Conservation (phyloP, 768 basidiomycete genomes). For the Hortiboletus flavorubellus region DNA sequence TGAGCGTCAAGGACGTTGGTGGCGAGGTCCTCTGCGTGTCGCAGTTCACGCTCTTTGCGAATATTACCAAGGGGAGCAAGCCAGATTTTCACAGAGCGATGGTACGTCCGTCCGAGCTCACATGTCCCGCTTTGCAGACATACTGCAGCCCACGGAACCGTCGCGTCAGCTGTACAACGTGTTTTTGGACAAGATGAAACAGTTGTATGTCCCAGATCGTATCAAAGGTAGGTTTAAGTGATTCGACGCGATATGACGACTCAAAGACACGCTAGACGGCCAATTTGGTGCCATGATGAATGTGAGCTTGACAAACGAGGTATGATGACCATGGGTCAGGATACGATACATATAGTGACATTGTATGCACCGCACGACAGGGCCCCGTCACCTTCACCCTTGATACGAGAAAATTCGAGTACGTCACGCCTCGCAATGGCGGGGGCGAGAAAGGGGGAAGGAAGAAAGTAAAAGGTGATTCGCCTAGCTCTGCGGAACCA, state of each 20-base stretch:
- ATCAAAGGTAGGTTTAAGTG: slow-evolving; percentile 59
- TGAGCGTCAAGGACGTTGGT: slow-evolving; percentile 79
- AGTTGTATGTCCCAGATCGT: slow-evolving; percentile 67
- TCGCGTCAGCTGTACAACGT: slow-evolving; percentile 68
- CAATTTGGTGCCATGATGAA: slow-evolving; percentile 96
- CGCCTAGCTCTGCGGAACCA: slow-evolving; percentile 4
- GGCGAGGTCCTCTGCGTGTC: slow-evolving; percentile 94
- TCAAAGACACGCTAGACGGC: slow-evolving; percentile 57
- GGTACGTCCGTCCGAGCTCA: slow-evolving; percentile 44
- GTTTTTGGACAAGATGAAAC: slow-evolving; percentile 66
- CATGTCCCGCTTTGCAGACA: neutral
- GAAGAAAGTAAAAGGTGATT: slow-evolving; percentile 5
- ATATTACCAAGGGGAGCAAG: slow-evolving; percentile 83
- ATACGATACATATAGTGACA: neutral
- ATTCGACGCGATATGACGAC: neutral
- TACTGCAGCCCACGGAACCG: slow-evolving; percentile 54
- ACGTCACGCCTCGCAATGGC: slow-evolving; percentile 35
- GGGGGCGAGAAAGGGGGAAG: slow-evolving; percentile 8
- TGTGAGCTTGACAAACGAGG: slow-evolving; percentile 85
- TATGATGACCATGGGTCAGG: slow-evolving; percentile 30
- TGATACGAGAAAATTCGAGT: slow-evolving; percentile 78
- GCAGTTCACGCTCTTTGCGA: slow-evolving; percentile 89
- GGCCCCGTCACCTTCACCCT: slow-evolving; percentile 85
- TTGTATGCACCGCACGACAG: slow-evolving; percentile 33
- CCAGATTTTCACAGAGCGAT: slow-evolving; percentile 93